Base-by-base conservation (phyloP, 805 yeast species). In the Ogataea degrootiae region DNA sequence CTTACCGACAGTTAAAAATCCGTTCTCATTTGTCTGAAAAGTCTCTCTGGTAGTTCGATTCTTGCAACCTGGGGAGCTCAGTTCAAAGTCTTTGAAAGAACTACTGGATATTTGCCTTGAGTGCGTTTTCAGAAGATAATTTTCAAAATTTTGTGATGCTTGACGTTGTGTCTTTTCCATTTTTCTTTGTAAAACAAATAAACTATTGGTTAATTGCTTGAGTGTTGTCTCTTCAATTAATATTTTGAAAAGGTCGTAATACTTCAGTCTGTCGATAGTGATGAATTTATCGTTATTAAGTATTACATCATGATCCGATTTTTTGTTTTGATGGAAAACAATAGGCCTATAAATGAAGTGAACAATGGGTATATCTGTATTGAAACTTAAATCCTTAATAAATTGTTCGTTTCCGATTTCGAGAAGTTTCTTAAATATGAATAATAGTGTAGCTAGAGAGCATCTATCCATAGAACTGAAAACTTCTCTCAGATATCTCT, bases 341-440 rank as follows among this genome's bases (percentile, higher is more conserved):
- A 46, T 42, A 11, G 50, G 48, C 34, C 56, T 43, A 37, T 48
- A 42, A 12, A 53, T 22, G n/a, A 43, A 43, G 39, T 53, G 56
- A 16, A 50, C 35, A 6, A 53, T 17, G 15, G 54, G 56, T 16
- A 53, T 48, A 29, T 53, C 54, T 4, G 43, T 17, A 12, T 39
- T 41, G 31, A 48, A 48, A 17, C 39, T 37, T 21, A 50, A 33
- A 3, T 37, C 37, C 16, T 46, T 33, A n/a, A 34, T 34, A 23
- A 53, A 50, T 23, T 41, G 29, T 2, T 39, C 51, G 26, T 47
- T 43, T 2, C 34, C 38, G 15, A 47, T 19, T 4, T 37, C 34
- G 7, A 38, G 29, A 4, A 52, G 16, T 12, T 47, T 31, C 4
- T 35, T 43, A 11, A 53, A 23, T 3, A 53, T 29, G 33, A 34